Evolutionary conservation across 164 flowering plant genomes (phyloP).

Genomic region (Litsea cubeba): DNA sequence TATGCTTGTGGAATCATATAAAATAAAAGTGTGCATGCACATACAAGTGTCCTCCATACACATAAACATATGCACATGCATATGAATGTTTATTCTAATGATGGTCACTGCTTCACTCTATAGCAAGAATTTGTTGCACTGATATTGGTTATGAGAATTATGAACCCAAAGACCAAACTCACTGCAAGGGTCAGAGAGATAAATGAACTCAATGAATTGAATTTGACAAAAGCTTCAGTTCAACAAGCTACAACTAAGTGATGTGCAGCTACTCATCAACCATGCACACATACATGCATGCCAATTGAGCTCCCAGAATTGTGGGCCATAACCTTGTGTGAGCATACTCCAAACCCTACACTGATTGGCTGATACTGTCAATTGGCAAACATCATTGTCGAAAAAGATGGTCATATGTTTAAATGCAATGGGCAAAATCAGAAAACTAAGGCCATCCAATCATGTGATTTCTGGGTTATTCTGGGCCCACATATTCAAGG

Average conservation of each 20-base stretch:
- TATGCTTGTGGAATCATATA: no score
- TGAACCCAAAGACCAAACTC: neutral
- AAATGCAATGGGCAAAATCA: neutral
- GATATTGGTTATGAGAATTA: neutral
- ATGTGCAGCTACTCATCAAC: neutral
- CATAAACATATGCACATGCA: neutral
- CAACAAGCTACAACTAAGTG: neutral
- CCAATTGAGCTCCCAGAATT: neutral
- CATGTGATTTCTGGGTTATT: neutral
- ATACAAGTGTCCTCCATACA: neutral
- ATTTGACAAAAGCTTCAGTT: neutral
- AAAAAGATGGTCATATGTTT: neutral
- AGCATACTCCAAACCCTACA: neutral
- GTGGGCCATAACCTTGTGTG: neutral
- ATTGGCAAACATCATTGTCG: neutral
- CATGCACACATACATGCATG: neutral
- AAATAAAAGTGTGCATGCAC: no score
- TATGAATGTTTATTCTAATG: neutral
- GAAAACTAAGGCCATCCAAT: neutral
- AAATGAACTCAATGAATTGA: neutral
- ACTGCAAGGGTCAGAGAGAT: neutral
- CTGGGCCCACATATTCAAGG: neutral
- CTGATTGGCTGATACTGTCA: neutral
- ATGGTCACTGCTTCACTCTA: neutral
- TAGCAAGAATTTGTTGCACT: neutral